These are phyloP conservation scores for Apophysomyces elegans DNA, from an alignment of 371 early-diverging fungal genomes.

Conservation along the genomic window DNA sequence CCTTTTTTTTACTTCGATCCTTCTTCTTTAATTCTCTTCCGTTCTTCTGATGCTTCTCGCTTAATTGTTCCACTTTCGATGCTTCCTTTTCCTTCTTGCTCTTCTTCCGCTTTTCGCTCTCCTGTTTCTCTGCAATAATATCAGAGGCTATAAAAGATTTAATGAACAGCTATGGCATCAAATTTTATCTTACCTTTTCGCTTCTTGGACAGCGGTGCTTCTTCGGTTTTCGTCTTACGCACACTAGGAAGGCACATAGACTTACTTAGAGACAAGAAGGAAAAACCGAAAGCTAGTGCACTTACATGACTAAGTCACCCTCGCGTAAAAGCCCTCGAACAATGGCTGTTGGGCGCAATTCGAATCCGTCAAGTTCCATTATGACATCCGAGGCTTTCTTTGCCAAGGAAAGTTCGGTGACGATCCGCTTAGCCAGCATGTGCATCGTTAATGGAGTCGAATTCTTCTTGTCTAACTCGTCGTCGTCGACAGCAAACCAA, in stretches of 20 bases:
- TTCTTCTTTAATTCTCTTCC: too few relatives aligned
- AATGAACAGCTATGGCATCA: neutral
- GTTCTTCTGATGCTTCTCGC: too few relatives aligned
- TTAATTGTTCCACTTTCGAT: neutral
- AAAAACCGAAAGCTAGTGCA: neutral
- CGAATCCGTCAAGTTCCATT: neutral
- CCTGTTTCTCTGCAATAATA: neutral
- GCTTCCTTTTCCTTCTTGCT: neutral
- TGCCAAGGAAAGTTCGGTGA: neutral
- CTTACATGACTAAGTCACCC: neutral
- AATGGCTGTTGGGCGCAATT: neutral
- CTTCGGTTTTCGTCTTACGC: neutral
- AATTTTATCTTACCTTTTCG: neutral
- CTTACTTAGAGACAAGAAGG: neutral
- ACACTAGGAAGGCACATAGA: neutral
- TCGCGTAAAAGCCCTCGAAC: neutral
- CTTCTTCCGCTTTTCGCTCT: neutral
- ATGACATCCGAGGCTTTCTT: conserved; percentile 8
- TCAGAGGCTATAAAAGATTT: neutral
- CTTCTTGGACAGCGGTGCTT: neutral
- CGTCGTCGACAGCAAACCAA: neutral
- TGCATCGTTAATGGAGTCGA: neutral
- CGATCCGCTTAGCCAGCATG: neutral
- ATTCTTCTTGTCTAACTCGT: neutral
- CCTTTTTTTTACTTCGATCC: neutral